Evolutionary conservation across 129 eudicot genomes (phyloP).

Genomic region (Rutidosis leptorrhynchoides): DNA sequence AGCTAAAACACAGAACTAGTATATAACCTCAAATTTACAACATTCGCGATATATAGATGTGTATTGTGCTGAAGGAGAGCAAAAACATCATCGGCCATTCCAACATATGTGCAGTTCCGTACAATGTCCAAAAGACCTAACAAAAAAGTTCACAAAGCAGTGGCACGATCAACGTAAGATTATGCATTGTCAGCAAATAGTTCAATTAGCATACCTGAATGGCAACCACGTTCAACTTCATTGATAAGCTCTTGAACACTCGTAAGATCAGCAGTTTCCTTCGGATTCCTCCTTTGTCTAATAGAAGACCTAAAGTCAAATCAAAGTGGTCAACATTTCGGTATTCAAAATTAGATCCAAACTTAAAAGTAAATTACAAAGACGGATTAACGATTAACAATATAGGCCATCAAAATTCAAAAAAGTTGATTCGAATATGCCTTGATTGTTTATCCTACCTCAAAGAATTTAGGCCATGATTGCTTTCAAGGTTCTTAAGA

Average conservation of each 20-base stretch:
- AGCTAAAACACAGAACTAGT: neutral
- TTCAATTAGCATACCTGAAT: conserved; percentile 54
- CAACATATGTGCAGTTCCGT: conserved; percentile 84
- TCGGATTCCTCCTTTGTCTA: conserved; percentile 88
- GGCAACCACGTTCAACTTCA: conserved; percentile 62
- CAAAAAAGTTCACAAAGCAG: conserved; percentile 17
- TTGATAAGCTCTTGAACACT: conserved; percentile 86
- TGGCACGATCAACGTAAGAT: conserved; percentile 17
- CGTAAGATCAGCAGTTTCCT: conserved; percentile 92
- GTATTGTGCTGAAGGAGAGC: conserved; percentile 87
- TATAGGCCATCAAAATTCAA: neutral
- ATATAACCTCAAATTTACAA: conserved; percentile 77
- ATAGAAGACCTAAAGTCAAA: conserved; percentile 64
- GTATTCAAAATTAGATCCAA: neutral
- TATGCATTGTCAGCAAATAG: neutral
- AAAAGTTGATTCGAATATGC: neutral
- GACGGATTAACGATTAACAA: neutral
- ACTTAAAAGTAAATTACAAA: conserved; percentile 7
- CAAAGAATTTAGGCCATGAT: conserved; percentile 48
- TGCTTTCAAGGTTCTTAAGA: conserved; percentile 44
- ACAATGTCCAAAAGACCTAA: conserved; percentile 84
- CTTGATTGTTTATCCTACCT: conserved; percentile 45
- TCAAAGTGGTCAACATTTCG: neutral
- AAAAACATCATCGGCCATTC: conserved; percentile 98
- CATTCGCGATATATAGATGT: conserved; percentile 89